Conservation (phyloP, 2,329 filamentous ascomycete genomes). For the Sarocladium brachiariae region DNA sequence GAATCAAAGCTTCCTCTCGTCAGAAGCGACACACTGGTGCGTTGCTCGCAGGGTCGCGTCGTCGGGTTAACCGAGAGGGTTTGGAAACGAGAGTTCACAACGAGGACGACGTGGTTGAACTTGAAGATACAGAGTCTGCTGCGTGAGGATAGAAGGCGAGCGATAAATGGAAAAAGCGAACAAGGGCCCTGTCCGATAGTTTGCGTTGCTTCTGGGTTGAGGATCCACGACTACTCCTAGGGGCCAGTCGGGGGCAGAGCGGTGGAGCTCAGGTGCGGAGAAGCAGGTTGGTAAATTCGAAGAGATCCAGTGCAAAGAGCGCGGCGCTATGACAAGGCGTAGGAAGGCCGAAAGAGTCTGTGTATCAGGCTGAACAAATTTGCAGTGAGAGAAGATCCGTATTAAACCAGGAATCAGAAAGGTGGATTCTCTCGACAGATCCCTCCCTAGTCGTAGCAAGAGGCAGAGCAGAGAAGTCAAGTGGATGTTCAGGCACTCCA, state of each 20-base stretch:
- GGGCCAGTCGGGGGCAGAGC: conserved; percentile 4
- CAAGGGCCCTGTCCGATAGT: background rate
- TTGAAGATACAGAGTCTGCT: no score
- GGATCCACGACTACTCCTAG: conserved; percentile 9
- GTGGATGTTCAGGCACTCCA: background rate
- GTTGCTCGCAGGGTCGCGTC: no score
- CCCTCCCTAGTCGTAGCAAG: no score
- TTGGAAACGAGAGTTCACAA: no score
- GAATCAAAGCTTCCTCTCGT: no score
- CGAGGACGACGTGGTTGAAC: background rate
- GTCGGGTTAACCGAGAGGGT: no score
- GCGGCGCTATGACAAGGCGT: background rate
- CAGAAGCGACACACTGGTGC: no score
- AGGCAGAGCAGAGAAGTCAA: no score
- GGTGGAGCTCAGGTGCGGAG: conserved; percentile 9
- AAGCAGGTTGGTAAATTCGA: background rate
- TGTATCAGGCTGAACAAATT: background rate
- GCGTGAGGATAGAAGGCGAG: background rate
- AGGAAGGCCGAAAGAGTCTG: background rate
- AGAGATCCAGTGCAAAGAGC: background rate
- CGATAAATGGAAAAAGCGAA: conserved; percentile 1
- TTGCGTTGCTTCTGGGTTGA: conserved; percentile 7
- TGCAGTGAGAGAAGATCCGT: background rate
- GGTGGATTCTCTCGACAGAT: no score
- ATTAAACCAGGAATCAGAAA: background rate